Conservation (phyloP, 1,139 yeast species). For the Geotrichum citri-aurantii region DNA sequence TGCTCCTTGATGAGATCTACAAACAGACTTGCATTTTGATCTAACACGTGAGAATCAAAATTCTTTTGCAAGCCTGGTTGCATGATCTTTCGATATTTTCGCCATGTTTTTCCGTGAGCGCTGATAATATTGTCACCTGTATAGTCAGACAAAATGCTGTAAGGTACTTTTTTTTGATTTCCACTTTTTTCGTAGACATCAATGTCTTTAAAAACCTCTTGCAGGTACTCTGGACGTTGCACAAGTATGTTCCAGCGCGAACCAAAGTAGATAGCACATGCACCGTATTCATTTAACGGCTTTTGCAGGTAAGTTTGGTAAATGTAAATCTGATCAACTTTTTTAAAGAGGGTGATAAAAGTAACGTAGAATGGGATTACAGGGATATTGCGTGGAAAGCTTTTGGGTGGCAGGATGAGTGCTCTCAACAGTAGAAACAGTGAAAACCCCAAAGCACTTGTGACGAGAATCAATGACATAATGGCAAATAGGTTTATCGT, state of each 20-base stretch:
- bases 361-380: constrained; percentile 58
- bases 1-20: constrained; percentile 21
- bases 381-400: constrained; percentile 45
- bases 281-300: constrained; percentile 47
- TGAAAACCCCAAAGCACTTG: neutral
- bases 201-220: constrained; percentile 47
- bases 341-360: constrained; percentile 44
- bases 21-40: constrained; percentile 6
- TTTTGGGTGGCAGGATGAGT: constrained; percentile 35
- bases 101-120: constrained; percentile 55
- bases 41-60: constrained; percentile 38
- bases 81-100: constrained; percentile 42
- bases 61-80: constrained; percentile 47
- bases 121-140: constrained; percentile 62
- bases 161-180: constrained; percentile 54
- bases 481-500: too few species aligned
- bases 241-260: constrained; percentile 59
- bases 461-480: neutral
- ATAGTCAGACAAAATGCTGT: constrained; percentile 50
- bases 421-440: neutral
- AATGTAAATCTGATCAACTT: constrained; percentile 47
- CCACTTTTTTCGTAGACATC: constrained; percentile 53
- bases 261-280: constrained; percentile 56
- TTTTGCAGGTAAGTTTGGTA: constrained; percentile 41
- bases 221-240: constrained; percentile 45